Conservation (phyloP, 345 rosid genomes). For the Salix suchowensis region DNA sequence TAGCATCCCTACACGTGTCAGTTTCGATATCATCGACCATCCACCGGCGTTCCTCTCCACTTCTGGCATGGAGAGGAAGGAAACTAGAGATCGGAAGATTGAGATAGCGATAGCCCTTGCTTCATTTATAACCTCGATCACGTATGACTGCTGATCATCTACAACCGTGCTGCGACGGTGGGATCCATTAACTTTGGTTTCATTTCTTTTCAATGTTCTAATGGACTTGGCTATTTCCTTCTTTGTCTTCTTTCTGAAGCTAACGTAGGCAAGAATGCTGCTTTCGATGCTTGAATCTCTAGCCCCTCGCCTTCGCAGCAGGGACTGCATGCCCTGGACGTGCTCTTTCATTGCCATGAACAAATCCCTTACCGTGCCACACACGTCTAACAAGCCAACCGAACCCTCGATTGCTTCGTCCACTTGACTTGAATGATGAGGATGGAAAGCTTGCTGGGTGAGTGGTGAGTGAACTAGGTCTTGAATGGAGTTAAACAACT, state of each 20-base stretch:
- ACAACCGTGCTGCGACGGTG: neutral
- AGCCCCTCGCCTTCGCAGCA: conserved; percentile 37
- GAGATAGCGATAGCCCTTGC: conserved; percentile 31
- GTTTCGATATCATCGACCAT: conserved; percentile 38
- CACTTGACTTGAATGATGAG: conserved; percentile 15
- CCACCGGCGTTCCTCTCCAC: conserved; percentile 26
- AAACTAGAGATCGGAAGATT: conserved; percentile 39
- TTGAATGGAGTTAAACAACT: conserved; percentile 30
- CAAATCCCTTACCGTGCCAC: conserved; percentile 35
- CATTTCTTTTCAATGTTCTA: conserved; percentile 37
- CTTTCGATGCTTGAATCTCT: conserved; percentile 31
- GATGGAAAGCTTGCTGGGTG: conserved; percentile 27
- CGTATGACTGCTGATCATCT: conserved; percentile 22
- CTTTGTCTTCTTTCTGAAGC: conserved; percentile 53
- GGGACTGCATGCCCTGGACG: conserved; percentile 36
- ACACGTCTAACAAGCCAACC: conserved; percentile 35
- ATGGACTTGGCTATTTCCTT: conserved; percentile 42
- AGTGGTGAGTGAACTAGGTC: conserved; percentile 33
- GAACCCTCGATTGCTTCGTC: conserved; percentile 42
- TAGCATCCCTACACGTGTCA: conserved; percentile 21
- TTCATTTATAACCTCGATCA: conserved; percentile 31
- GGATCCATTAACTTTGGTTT: conserved; percentile 11
- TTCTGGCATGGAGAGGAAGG: conserved; percentile 33
- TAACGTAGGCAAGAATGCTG: conserved; percentile 40
- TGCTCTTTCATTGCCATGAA: conserved; percentile 36